Conservation (phyloP, 495 filamentous ascomycete genomes). For the Penicillium manginii region DNA sequence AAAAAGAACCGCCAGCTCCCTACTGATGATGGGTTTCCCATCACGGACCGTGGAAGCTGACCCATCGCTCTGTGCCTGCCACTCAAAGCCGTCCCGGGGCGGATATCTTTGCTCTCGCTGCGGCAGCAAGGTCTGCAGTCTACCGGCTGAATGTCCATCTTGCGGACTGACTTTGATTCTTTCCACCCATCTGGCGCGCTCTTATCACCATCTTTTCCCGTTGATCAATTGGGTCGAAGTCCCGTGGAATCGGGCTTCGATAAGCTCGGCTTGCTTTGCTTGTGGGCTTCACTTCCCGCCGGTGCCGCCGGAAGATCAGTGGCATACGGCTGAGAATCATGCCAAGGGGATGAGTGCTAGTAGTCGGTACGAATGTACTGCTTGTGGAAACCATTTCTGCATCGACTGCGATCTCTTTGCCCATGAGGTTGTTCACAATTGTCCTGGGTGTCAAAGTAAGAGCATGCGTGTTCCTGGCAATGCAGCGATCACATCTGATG, state of each 20-base stretch:
- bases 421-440: slow-evolving; percentile 93
- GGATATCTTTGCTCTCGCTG: slow-evolving; percentile 93
- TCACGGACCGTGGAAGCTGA: slow-evolving; percentile 77
- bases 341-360: slow-evolving; percentile 77
- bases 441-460: slow-evolving; percentile 85
- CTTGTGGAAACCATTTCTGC: slow-evolving; percentile 88
- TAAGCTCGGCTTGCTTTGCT: slow-evolving; percentile 49
- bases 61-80: slow-evolving; percentile 87
- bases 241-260: slow-evolving; percentile 70
- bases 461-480: slow-evolving; percentile 8
- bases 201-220: slow-evolving; percentile 96
- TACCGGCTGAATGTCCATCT: slow-evolving; percentile 89
- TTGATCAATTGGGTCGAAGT: slow-evolving; percentile 90
- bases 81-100: slow-evolving; percentile 80
- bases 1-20: slow-evolving; percentile 69
- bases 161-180: slow-evolving; percentile 93
- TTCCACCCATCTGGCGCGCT: slow-evolving; percentile 92
- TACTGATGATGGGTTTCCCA: slow-evolving; percentile 99
- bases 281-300: slow-evolving; percentile 58
- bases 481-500: slow-evolving; percentile 6
- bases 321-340: slow-evolving; percentile 37
- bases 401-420: slow-evolving; percentile 96
- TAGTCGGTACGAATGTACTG: slow-evolving; percentile 83
- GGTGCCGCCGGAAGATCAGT: slow-evolving; percentile 45
- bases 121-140: slow-evolving; percentile 82